Percentiles rank a stretch among this genome's conserved stretches.
Conservation (phyloP, 1,284 basidiomycete species). For the Cryptococcus floricola region DNA sequence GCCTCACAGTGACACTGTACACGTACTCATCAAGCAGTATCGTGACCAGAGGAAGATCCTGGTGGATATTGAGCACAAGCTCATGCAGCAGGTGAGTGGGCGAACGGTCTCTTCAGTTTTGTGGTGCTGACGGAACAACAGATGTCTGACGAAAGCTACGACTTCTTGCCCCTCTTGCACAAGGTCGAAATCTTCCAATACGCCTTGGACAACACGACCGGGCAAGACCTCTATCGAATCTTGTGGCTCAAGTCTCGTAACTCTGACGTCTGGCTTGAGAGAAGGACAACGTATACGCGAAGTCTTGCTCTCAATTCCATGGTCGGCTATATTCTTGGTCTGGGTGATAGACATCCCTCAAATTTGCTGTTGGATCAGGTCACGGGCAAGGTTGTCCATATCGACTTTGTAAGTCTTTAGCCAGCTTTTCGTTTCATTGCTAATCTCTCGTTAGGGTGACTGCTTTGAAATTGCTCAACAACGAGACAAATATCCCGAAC, state of each 20-base stretch:
- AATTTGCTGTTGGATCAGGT: conserved; percentile 90
- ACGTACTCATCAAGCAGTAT: conserved; percentile 94
- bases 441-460: conserved; percentile 57
- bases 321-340: conserved; percentile 94
- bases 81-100: conserved; percentile 82
- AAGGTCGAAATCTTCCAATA: conserved; percentile 99
- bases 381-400: conserved; percentile 93
- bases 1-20: conserved; percentile 94
- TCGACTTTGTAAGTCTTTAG: conserved; percentile 66
- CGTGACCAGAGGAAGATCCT: conserved; percentile 92
- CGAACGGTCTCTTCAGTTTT: neutral
- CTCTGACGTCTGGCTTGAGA: conserved; percentile 97
- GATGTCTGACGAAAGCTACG: conserved; percentile 97
- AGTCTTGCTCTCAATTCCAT: conserved; percentile 94
- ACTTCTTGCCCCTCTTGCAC: conserved; percentile 87
- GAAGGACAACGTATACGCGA: conserved; percentile 93
- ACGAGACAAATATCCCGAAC: conserved; percentile 98
- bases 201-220: conserved; percentile 96
- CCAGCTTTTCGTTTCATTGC: neutral
- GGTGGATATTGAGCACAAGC: conserved; percentile 94
- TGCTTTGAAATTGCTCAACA: conserved; percentile 94
- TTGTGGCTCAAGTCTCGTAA: conserved; percentile 93
- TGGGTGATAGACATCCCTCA: conserved; percentile 97
- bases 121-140: conserved; percentile 40
- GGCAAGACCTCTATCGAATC: conserved; percentile 97